A percentile compares a stretch with the other conserved stretches of the same genome.
These are phyloP conservation scores for Hydrangea macrophylla DNA, from an alignment of 148 eudicot species.

Conservation along the genomic window DNA sequence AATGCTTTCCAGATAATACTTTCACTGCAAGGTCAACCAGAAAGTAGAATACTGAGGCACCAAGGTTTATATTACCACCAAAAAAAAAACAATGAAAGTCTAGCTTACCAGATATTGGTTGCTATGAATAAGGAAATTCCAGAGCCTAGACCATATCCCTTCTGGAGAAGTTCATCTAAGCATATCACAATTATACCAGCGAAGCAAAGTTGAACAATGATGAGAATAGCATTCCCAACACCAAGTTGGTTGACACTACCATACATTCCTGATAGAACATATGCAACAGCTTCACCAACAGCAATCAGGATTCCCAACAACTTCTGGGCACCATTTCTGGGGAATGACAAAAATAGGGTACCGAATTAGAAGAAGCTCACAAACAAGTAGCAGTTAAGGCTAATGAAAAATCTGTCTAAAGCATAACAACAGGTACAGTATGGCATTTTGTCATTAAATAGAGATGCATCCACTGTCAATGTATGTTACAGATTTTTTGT, in stretches of 20 bases:
- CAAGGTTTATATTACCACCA: not conserved
- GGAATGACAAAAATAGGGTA: not conserved
- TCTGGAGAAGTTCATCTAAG: constrained; percentile 88
- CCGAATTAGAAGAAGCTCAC: not conserved
- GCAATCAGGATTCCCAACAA: constrained; percentile 73
- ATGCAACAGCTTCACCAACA: constrained; percentile 85
- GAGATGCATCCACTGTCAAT: not conserved
- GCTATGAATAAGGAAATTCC: constrained; percentile 89
- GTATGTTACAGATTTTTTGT: too few species aligned
- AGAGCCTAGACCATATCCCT: constrained; percentile 92
- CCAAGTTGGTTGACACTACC: constrained; percentile 78
- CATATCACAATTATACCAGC: constrained; percentile 86
- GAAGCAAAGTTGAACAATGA: constrained; percentile 73
- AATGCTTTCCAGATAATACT: constrained; percentile 91
- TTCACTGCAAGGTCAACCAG: constrained; percentile 54
- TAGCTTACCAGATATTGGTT: constrained; percentile 74
- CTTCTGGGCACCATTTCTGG: constrained; percentile 75
- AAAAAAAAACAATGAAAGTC: not conserved
- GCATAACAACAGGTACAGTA: not conserved
- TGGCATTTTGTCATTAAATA: not conserved
- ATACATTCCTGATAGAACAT: constrained; percentile 78
- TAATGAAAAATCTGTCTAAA: not conserved
- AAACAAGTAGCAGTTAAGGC: not conserved
- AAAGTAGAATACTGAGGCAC: constrained; percentile 11
- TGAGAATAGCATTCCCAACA: constrained; percentile 68